phyloP scores from a whole-genome alignment of 2,329 filamentous ascomycete genomes.

The Cladosporium sp. region DNA sequence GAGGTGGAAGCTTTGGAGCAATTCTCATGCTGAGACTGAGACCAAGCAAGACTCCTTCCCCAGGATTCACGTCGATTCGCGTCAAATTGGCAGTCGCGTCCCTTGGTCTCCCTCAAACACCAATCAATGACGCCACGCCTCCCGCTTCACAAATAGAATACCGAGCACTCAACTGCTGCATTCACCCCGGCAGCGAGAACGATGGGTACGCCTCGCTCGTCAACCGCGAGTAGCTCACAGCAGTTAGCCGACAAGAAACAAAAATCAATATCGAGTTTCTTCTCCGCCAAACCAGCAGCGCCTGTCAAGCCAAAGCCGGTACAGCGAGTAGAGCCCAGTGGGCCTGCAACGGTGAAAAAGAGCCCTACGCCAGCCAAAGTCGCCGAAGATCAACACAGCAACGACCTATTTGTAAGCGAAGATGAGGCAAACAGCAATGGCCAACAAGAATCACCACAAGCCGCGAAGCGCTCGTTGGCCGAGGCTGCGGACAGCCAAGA shows the following conservation, averaged over 20 bases:
- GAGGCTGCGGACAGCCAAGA: slow-evolving; percentile 13
- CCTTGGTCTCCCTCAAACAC: not conserved
- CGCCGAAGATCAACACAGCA: slow-evolving; percentile 22
- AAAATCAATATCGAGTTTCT: slow-evolving; percentile 66
- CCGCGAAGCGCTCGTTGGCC: slow-evolving; percentile 7
- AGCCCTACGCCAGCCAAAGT: slow-evolving; percentile 2
- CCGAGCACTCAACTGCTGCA: not conserved
- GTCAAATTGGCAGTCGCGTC: not conserved
- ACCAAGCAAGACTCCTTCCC: not conserved
- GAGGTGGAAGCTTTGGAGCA: not conserved
- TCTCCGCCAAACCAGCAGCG: slow-evolving; percentile 33
- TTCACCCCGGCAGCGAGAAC: not conserved
- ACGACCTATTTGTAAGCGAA: slow-evolving; percentile 34
- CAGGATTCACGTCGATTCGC: not conserved
- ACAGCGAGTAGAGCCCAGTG: slow-evolving; percentile 17
- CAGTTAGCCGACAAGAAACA: slow-evolving; percentile 63
- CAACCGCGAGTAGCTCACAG: slow-evolving; percentile 1
- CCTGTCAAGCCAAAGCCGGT: slow-evolving; percentile 27
- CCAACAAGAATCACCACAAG: slow-evolving; percentile 27
- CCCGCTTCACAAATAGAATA: not conserved
- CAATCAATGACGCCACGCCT: slow-evolving; percentile 1
- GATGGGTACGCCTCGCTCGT: slow-evolving; percentile 11
- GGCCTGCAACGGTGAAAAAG: not conserved
- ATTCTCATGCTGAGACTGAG: too few species aligned
- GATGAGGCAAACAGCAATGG: slow-evolving; percentile 44